Evolutionary conservation across 768 basidiomycete species (phyloP), one percentile per base, ranked within the genome.

Genomic region (Psilocybe cubensis): DNA sequence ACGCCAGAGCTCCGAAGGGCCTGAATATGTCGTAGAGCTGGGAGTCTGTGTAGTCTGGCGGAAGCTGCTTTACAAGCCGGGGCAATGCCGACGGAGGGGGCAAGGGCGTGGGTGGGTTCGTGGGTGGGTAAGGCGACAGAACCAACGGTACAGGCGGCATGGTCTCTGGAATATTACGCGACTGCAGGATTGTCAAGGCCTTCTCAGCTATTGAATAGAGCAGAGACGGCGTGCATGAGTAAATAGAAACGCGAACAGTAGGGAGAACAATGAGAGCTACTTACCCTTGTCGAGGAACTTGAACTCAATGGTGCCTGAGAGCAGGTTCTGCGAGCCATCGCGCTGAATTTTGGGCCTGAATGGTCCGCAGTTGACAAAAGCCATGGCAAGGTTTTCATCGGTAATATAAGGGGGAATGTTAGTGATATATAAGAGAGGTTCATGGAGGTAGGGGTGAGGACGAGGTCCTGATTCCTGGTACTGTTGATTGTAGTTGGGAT

Each of bases 1-100:
- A 90, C 29, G 91, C 89, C 50, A 96, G 82, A 20, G 92, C 90
- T 56, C 94, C 94, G 63, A 80, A 95, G 0, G 87, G 86, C 23
- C 92, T 82, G 74, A 94, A 94, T 42, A 94, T 76, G 66, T 95
- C 92, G 68, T 91, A 97, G 1, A 97, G 79, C 54, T 86, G 81
- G 0, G 82, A 83, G 59, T 95, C 88, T 9, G 83, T 82, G 71
- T 79, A 90, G 10, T 76, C 80, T 3, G 74, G 70, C 1, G 93
- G 92, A 17, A 96, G 84, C 60, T 94, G 89, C 71, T 94, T 95
- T 62, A 96, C 83, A 35, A 95, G 79, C 31, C 93, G 86, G 2
- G 93, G 91, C 18, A 82, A 75, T 9, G 94, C 92, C 24, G 81
- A 84, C 0, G 92, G 89, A 2, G 88, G 85, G 0, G 92, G 90